These are phyloP conservation scores for Bisporella sp. DNA, from an alignment of 2,329 filamentous ascomycete species.

Conservation along the genomic window DNA sequence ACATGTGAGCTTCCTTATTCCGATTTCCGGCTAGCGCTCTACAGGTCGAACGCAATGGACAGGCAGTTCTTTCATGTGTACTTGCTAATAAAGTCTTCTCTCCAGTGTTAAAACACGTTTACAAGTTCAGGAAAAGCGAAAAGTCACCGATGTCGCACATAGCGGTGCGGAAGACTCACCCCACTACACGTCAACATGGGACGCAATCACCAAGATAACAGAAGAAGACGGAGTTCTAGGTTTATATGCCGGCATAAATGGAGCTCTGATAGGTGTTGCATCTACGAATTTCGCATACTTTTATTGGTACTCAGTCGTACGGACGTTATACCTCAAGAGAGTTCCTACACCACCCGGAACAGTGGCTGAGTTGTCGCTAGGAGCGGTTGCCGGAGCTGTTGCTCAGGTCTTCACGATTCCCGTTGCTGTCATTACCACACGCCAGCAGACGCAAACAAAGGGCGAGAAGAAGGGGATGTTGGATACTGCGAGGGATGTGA, in stretches of 20 bases:
- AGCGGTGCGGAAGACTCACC: constrained; percentile 40
- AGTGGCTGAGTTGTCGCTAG: constrained; percentile 73
- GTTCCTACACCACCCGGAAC: constrained; percentile 64
- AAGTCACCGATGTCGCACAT: constrained; percentile 37
- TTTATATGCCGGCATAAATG: constrained; percentile 83
- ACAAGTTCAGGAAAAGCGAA: constrained; percentile 81
- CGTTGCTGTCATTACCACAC: constrained; percentile 88
- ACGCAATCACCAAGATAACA: constrained; percentile 81
- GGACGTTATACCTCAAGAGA: constrained; percentile 66
- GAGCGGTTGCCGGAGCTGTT: constrained; percentile 80
- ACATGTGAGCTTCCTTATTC: constrained; percentile 62
- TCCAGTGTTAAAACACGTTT: constrained; percentile 87
- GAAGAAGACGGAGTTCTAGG: constrained; percentile 73
- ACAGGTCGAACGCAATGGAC: not conserved
- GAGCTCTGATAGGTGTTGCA: constrained; percentile 82
- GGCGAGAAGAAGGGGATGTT: constrained; percentile 77
- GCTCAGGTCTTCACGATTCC: constrained; percentile 96
- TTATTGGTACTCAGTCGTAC: constrained; percentile 94
- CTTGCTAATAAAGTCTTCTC: not conserved
- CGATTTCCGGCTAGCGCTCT: not conserved
- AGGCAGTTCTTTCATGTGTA: not conserved
- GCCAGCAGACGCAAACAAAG: constrained; percentile 89
- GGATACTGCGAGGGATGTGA: constrained; percentile 81
- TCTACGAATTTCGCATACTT: constrained; percentile 99
- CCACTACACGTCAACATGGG: constrained; percentile 82